phyloP scores from a whole-genome alignment of 805 yeast genomes.

The Yamadazyma tumulicola region DNA sequence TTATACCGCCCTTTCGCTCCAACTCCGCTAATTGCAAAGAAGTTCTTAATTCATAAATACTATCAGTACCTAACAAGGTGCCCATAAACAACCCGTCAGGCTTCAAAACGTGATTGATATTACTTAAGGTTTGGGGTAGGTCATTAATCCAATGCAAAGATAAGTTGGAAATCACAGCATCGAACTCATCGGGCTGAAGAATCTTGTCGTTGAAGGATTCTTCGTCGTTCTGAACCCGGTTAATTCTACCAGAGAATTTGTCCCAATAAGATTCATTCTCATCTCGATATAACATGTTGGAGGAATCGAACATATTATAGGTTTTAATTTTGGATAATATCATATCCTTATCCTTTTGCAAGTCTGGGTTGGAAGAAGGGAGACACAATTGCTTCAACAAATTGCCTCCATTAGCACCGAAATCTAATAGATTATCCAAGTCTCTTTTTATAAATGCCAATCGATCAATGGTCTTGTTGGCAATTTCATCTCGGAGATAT shows the following conservation, averaged over 20 bases:
- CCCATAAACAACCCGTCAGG: conserved; percentile 85
- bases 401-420: conserved; percentile 73
- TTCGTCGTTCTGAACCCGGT: conserved; percentile 62
- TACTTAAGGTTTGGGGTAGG: conserved; percentile 59
- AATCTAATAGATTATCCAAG: conserved; percentile 59
- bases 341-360: conserved; percentile 46
- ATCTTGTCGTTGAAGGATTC: conserved; percentile 50
- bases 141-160: conserved; percentile 85
- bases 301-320: conserved; percentile 66
- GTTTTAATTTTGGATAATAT: conserved; percentile 52
- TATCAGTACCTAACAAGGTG: conserved; percentile 79
- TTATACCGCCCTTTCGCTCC: conserved; percentile 74
- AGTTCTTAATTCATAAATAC: conserved; percentile 78
- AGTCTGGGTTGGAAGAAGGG: conserved; percentile 29
- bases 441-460: conserved; percentile 67
- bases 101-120: conserved; percentile 55
- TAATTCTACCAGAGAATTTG: conserved; percentile 40
- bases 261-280: conserved; percentile 36
- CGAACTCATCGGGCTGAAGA: conserved; percentile 44
- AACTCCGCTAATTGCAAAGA: conserved; percentile 77
- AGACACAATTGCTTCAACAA: conserved; percentile 41
- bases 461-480: conserved; percentile 68
- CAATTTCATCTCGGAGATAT: conserved; percentile 72
- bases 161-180: conserved; percentile 70
- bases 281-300: conserved; percentile 54